Conservation (phyloP, 768 basidiomycete genomes). For the Paxillus ammoniavirescens region DNA sequence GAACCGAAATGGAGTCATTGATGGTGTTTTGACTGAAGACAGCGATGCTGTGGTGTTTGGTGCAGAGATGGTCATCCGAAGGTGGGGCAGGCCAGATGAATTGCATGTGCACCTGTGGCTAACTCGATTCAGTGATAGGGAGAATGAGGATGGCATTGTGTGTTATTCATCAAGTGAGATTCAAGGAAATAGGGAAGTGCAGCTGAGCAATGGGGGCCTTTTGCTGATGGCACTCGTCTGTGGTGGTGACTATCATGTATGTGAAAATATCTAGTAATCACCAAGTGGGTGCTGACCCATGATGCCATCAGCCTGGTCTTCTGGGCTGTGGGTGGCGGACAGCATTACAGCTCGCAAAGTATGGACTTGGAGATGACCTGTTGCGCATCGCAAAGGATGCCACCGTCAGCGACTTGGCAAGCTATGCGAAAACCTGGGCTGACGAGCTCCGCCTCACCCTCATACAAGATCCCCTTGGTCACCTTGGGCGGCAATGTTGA, state of each 20-base stretch:
- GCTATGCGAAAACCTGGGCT: neutral
- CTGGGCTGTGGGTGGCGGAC: neutral
- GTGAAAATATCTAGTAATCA: neutral
- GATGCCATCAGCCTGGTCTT: neutral
- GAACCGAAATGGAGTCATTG: neutral
- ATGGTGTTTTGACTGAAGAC: neutral
- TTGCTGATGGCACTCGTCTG: slow-evolving; percentile 1
- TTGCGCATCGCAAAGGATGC: neutral
- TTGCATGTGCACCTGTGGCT: neutral
- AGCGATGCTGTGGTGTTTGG: slow-evolving; percentile 4
- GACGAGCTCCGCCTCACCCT: neutral
- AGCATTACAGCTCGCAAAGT: neutral
- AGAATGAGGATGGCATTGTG: neutral
- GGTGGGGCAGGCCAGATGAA: neutral
- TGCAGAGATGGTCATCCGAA: neutral
- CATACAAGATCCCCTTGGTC: neutral
- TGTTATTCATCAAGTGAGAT: neutral
- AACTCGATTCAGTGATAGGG: neutral
- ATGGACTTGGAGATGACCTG: neutral
- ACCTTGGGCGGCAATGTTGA: neutral
- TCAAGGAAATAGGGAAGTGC: neutral
- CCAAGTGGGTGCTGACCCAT: neutral
- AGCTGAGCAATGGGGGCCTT: neutral
- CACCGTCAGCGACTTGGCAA: too few relatives aligned
- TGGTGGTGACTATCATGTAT: slow-evolving; percentile 4